These are phyloP conservation scores for Fusarium sp. DNA, from an alignment of 2,329 filamentous ascomycete species.

Conservation along the genomic window DNA sequence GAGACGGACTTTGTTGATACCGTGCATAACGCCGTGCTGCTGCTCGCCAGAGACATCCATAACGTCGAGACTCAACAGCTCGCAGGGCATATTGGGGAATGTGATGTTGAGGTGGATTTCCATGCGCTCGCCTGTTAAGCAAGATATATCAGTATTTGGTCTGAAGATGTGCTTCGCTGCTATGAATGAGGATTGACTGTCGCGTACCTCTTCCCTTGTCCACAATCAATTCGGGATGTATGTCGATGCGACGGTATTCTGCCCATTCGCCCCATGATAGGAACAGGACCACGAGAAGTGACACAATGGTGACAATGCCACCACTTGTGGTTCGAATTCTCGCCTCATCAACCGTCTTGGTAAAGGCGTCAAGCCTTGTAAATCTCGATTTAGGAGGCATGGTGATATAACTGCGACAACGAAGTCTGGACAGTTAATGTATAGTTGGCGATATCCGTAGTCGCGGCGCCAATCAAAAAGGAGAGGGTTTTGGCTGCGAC, in stretches of 20 bases:
- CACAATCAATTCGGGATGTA: conserved; percentile 93
- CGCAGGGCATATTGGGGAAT: conserved; percentile 93
- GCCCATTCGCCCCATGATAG: conserved; percentile 95
- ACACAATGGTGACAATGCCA: conserved; percentile 93
- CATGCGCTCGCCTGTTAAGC: conserved; percentile 86
- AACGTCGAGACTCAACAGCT: conserved; percentile 94
- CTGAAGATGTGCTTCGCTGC: background rate
- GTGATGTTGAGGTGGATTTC: conserved; percentile 98
- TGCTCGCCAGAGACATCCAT: conserved; percentile 99
- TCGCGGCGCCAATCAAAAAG: conserved; percentile 37
- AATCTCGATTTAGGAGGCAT: conserved; percentile 96
- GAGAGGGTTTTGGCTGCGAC: conserved; percentile 14
- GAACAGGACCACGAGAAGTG: conserved; percentile 88
- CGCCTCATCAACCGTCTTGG: conserved; percentile 98
- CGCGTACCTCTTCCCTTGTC: conserved; percentile 90
- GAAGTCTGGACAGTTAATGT: conserved; percentile 19
- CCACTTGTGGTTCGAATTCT: conserved; percentile 95
- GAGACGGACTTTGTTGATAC: conserved; percentile 90
- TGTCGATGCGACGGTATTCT: conserved; percentile 87
- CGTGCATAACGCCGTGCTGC: conserved; percentile 93
- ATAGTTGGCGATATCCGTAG: conserved; percentile 15
- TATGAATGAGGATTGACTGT: background rate
- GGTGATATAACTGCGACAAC: conserved; percentile 34
- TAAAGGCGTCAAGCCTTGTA: conserved; percentile 97
- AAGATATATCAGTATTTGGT: conserved; percentile 42